These are phyloP conservation scores for Dillenia turbinata DNA, from an alignment of 164 flowering plant species.

Conservation along the genomic window DNA sequence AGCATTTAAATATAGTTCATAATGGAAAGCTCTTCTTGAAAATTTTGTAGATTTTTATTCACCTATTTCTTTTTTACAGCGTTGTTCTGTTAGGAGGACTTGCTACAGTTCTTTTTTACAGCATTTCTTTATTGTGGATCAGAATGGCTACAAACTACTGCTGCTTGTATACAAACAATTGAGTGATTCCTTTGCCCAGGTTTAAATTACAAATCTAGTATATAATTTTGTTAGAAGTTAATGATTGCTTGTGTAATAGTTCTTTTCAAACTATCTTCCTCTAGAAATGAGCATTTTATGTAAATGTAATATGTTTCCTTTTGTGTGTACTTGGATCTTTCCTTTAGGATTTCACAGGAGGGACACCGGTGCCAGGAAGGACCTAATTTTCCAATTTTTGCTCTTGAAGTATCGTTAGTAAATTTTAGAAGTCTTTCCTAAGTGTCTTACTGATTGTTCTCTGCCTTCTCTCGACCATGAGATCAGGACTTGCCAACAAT, in stretches of 20 bases:
- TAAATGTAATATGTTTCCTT: neutral
- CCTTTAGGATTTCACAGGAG: constrained; percentile 85
- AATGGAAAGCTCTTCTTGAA: too few species aligned
- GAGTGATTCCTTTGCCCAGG: too few species aligned
- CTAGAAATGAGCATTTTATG: neutral
- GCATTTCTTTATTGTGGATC: too few species aligned
- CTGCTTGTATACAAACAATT: too few species aligned
- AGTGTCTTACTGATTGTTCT: constrained; percentile 1
- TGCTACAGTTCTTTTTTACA: too few species aligned
- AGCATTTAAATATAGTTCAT: too few species aligned
- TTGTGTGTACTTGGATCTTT: neutral
- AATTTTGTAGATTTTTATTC: too few species aligned
- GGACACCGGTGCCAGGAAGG: constrained; percentile 85
- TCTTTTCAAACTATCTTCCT: neutral
- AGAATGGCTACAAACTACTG: too few species aligned
- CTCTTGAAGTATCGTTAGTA: constrained; percentile 69
- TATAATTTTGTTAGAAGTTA: neutral
- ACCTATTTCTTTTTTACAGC: too few species aligned
- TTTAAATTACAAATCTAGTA: too few species aligned
- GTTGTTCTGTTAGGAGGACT: too few species aligned
- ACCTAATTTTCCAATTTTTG: constrained; percentile 72
- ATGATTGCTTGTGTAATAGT: neutral
- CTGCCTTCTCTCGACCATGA: neutral
- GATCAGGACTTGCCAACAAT: neutral
- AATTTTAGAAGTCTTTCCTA: neutral